Conservation (phyloP, 139 green algal genomes). For the Klebsormidium nitens region DNA sequence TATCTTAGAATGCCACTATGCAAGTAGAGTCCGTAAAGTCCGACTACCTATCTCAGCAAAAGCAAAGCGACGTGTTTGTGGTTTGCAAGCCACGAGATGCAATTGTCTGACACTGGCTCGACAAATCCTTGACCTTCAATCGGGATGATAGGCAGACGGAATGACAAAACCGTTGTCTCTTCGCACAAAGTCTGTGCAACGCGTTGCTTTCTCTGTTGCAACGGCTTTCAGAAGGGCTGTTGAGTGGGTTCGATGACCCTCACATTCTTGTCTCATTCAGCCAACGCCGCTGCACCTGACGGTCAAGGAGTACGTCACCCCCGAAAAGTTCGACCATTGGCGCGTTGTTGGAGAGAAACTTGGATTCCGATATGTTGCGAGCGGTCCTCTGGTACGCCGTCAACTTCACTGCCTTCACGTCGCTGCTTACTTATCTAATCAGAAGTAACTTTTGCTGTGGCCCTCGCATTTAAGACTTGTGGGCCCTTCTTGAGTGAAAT, state of each 20-base stretch:
- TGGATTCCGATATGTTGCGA: slow-evolving; percentile 91
- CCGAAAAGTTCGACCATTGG: slow-evolving; percentile 87
- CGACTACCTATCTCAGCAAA: no score
- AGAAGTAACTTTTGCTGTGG: background rate
- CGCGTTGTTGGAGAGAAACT: slow-evolving; percentile 73
- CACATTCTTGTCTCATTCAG: slow-evolving; percentile 27
- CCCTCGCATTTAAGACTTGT: background rate
- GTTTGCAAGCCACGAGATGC: background rate
- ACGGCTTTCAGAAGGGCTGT: background rate
- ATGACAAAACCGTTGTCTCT: background rate
- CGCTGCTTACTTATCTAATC: background rate
- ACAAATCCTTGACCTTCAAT: background rate
- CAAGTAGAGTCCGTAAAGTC: no score
- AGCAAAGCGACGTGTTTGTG: no score
- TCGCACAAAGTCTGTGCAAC: background rate
- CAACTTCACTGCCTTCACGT: background rate
- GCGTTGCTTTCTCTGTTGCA: background rate
- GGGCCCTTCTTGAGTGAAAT: background rate
- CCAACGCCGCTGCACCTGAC: slow-evolving; percentile 95
- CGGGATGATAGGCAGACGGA: slow-evolving; percentile 10
- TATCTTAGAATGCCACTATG: no score
- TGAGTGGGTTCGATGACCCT: background rate
- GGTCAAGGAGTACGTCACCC: slow-evolving; percentile 96
- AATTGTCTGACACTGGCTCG: background rate
- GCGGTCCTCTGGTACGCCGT: slow-evolving; percentile 77